Evolutionary conservation across 805 yeast genomes (phyloP).

Genomic region (Ogataea methanolica): DNA sequence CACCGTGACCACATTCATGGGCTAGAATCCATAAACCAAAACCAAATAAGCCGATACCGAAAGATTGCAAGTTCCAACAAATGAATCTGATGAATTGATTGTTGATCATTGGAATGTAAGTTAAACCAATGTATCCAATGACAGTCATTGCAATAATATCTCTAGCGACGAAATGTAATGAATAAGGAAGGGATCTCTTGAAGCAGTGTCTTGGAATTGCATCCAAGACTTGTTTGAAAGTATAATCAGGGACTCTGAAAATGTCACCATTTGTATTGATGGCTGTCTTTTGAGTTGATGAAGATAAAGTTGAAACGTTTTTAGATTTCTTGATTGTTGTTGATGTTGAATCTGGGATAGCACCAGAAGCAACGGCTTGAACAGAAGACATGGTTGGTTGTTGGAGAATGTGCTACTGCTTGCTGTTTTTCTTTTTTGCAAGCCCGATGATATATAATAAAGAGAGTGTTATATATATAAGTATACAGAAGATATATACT

Average conservation of each 20-base stretch:
- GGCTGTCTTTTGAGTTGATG: conserved; percentile 27
- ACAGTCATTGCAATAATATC: conserved; percentile 43
- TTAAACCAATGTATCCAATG: conserved; percentile 40
- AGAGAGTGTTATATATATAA: no score
- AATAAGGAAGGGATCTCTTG: conserved; percentile 45
- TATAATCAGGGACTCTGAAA: conserved; percentile 57
- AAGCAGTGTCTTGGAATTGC: conserved; percentile 62
- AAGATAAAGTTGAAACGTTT: conserved; percentile 21
- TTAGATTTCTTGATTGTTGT: conserved; percentile 12
- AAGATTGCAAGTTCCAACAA: conserved; percentile 38
- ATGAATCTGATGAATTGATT: conserved; percentile 32
- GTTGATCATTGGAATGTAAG: conserved; percentile 38
- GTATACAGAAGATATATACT: no score
- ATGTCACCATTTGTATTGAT: conserved; percentile 49
- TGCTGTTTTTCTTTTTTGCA: no score
- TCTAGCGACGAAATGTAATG: conserved; percentile 48
- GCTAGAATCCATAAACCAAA: conserved; percentile 61
- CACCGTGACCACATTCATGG: conserved; percentile 63
- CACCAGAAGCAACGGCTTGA: conserved; percentile 9
- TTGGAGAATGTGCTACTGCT: no score
- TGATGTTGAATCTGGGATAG: background rate
- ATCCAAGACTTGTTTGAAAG: conserved; percentile 51
- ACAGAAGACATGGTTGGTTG: conserved; percentile 1
- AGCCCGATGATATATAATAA: no score
- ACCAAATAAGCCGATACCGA: conserved; percentile 43